Conservation (phyloP, 208 protist species). For the Crithidia sp. region DNA sequence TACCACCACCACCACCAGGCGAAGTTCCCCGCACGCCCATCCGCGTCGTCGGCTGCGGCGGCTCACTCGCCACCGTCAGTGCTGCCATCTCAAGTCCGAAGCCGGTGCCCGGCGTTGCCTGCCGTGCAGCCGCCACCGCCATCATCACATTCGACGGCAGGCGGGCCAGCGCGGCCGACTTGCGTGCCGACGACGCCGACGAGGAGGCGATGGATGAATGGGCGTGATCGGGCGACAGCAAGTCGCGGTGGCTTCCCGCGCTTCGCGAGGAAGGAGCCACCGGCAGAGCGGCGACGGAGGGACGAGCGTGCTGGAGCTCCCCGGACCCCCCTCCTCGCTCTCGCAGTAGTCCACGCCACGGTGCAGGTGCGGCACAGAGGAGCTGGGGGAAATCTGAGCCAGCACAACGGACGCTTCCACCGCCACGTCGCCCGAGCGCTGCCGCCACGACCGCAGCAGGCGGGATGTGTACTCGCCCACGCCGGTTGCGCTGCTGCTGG, state of each 20-base stretch:
- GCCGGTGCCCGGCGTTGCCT: slow-evolving; percentile 5
- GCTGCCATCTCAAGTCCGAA: slow-evolving; percentile 27
- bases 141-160: slow-evolving; percentile 12
- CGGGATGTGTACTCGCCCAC: slow-evolving; percentile 22
- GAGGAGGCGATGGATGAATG: too few species aligned
- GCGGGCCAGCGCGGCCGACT: neutral
- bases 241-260: neutral
- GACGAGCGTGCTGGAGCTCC: too few species aligned
- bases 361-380: neutral
- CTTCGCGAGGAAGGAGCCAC: neutral
- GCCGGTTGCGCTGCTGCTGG: neutral
- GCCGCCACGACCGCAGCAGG: slow-evolving; percentile 31
- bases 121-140: slow-evolving; percentile 18
- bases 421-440: slow-evolving; percentile 29
- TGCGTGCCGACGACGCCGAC: neutral
- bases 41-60: slow-evolving; percentile 7
- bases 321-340: neutral
- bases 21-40: neutral
- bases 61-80: slow-evolving; percentile 23
- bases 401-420: slow-evolving; percentile 6
- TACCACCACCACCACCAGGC: too few species aligned
- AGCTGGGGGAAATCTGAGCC: too few species aligned
- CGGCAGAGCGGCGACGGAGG: neutral
- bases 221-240: too few species aligned
- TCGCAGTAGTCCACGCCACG: neutral